phyloP scores from a whole-genome alignment of 2,329 filamentous ascomycete genomes.

The Arthroderma uncinatum region DNA sequence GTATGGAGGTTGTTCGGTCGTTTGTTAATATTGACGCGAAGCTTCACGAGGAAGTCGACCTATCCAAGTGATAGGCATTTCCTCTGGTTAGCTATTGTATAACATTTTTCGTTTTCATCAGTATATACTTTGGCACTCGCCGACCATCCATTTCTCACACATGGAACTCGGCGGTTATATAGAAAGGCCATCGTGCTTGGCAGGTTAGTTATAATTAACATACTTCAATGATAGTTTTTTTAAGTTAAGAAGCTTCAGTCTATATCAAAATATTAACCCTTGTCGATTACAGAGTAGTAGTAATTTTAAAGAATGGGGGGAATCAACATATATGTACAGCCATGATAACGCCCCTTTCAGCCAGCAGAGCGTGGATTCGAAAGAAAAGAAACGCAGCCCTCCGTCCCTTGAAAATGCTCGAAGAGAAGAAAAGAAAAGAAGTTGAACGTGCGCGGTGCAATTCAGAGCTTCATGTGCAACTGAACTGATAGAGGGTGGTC shows the following conservation, averaged over 20 bases:
- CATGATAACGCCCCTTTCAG: background rate
- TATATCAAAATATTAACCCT: background rate
- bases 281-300: background rate
- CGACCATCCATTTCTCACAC: background rate
- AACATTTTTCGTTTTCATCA: constrained; percentile 2
- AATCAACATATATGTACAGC: background rate
- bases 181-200: background rate
- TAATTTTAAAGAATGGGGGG: background rate
- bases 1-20: constrained; percentile 44
- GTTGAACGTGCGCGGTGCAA: background rate
- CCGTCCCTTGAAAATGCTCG: background rate
- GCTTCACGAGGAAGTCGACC: constrained; percentile 36
- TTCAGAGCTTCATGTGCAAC: background rate
- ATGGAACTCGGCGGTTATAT: background rate
- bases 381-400: background rate
- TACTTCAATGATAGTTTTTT: background rate
- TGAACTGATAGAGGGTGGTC: background rate
- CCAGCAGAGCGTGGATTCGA: background rate
- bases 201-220: background rate
- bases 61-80: constrained; percentile 13
- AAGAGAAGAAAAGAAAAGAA: background rate
- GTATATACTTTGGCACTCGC: constrained; percentile 9
- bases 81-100: background rate
- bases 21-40: constrained; percentile 44
- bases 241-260: background rate